Evolutionary conservation across 495 filamentous ascomycete species (phyloP).

Genomic region (Daldinia grandis): DNA sequence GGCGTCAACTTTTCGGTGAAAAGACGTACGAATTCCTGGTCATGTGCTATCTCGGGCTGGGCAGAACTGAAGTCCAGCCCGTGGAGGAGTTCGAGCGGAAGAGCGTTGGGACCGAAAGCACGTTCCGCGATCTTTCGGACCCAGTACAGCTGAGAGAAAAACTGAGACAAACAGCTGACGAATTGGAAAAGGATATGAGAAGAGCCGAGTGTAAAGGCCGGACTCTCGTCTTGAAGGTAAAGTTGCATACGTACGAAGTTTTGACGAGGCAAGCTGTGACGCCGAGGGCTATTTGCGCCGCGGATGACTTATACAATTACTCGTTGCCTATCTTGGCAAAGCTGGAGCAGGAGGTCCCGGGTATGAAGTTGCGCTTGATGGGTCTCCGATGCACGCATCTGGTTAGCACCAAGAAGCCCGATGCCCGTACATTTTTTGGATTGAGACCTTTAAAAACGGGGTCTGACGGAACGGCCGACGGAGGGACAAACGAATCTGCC

Average conservation of each 20-base stretch:
- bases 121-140: constrained; percentile 82
- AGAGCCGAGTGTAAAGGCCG: constrained; percentile 85
- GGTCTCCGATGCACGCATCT: constrained; percentile 88
- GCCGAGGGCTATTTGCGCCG: constrained; percentile 71
- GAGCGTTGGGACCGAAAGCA: constrained; percentile 92
- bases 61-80: constrained; percentile 86
- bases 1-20: constrained; percentile 79
- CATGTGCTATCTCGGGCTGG: constrained; percentile 83
- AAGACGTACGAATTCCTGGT: constrained; percentile 90
- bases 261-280: constrained; percentile 80
- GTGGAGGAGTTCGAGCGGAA: constrained; percentile 91
- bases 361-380: constrained; percentile 84
- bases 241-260: constrained; percentile 93
- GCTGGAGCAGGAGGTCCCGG: constrained; percentile 84
- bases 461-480: constrained; percentile 5
- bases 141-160: constrained; percentile 76
- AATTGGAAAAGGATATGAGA: constrained; percentile 87
- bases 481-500: constrained; percentile 11
- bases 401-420: constrained; percentile 79
- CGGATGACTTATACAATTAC: constrained; percentile 85
- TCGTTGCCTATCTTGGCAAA: constrained; percentile 84
- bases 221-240: constrained; percentile 90
- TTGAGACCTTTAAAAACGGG: constrained; percentile 49
- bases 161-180: constrained; percentile 79
- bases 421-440: constrained; percentile 82